A percentile compares a stretch with the other conserved stretches of the same genome.
These are phyloP conservation scores for Ceratocystis alfenasii DNA, from an alignment of 2,329 filamentous ascomycete genomes.

Conservation along the genomic window DNA sequence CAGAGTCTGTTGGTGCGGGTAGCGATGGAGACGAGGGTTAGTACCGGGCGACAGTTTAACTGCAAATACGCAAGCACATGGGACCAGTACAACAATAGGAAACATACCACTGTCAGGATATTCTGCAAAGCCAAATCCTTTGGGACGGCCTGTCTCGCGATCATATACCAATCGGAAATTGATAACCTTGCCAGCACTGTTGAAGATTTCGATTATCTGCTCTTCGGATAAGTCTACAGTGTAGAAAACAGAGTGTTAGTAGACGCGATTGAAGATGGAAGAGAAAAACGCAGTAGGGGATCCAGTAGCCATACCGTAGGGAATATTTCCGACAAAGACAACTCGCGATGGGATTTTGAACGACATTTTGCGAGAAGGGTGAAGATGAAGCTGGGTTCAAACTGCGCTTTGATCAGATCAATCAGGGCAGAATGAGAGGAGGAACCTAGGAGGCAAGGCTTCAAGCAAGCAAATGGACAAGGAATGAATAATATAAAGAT, in stretches of 20 bases:
- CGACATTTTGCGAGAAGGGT: slow-evolving; percentile 42
- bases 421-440: slow-evolving; percentile 6
- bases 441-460: neutral
- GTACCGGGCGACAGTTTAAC: neutral
- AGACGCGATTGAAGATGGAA: neutral
- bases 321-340: slow-evolving; percentile 76
- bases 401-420: slow-evolving; percentile 23
- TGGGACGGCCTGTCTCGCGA: slow-evolving; percentile 84
- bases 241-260: slow-evolving; percentile 16
- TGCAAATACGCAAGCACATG: neutral
- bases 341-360: slow-evolving; percentile 65
- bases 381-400: slow-evolving; percentile 5
- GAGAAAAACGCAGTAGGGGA: neutral
- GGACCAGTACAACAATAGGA: no score
- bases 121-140: slow-evolving; percentile 93
- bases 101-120: slow-evolving; percentile 73
- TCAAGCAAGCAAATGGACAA: slow-evolving; percentile 1
- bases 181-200: slow-evolving; percentile 75
- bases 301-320: slow-evolving; percentile 48
- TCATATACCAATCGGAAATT: slow-evolving; percentile 90
- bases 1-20: slow-evolving; percentile 45
- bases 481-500: neutral
- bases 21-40: slow-evolving; percentile 14
- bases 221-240: slow-evolving; percentile 77
- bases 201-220: slow-evolving; percentile 89